A percentile compares a stretch with the other conserved stretches of the same genome.
These are phyloP conservation scores for Acacia confusa DNA, from an alignment of 306 rosid species.

Conservation along the genomic window DNA sequence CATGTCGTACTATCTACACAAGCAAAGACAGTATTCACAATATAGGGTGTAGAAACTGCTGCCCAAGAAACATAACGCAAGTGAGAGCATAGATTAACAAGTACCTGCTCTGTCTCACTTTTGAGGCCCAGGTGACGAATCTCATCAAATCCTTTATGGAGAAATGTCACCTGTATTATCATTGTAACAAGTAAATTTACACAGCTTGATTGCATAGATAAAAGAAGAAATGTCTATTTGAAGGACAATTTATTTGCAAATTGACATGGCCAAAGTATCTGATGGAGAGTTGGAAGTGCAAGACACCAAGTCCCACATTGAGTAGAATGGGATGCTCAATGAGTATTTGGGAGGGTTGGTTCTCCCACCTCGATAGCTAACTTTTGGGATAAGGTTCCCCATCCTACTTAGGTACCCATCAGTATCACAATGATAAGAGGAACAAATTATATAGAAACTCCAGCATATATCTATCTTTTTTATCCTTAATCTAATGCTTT, in stretches of 20 bases:
- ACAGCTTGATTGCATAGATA: slow-evolving; percentile 14
- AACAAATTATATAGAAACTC: not conserved
- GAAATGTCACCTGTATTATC: slow-evolving; percentile 71
- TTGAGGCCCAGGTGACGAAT: slow-evolving; percentile 89
- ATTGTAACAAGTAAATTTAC: slow-evolving; percentile 17
- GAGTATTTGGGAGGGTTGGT: too few relatives aligned
- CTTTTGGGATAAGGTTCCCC: too few relatives aligned
- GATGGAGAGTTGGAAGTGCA: too few relatives aligned
- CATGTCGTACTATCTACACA: slow-evolving; percentile 76
- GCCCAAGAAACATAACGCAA: not conserved
- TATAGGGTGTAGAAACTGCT: slow-evolving; percentile 21
- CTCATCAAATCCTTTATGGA: slow-evolving; percentile 97
- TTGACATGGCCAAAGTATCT: not conserved
- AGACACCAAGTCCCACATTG: too few relatives aligned
- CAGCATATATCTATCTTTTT: slow-evolving; percentile 16
- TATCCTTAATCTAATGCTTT: not conserved
- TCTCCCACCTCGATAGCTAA: too few relatives aligned
- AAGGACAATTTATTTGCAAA: not conserved
- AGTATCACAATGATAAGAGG: not conserved
- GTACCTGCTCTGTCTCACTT: slow-evolving; percentile 96
- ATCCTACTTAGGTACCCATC: too few relatives aligned
- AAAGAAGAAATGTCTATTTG: slow-evolving; percentile 13
- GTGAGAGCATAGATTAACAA: slow-evolving; percentile 21
- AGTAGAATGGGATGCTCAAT: too few relatives aligned
- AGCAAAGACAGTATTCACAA: slow-evolving; percentile 33